These are phyloP conservation scores for Coelastrella sp. DNA, from an alignment of 139 green algal genomes.

Conservation along the genomic window DNA sequence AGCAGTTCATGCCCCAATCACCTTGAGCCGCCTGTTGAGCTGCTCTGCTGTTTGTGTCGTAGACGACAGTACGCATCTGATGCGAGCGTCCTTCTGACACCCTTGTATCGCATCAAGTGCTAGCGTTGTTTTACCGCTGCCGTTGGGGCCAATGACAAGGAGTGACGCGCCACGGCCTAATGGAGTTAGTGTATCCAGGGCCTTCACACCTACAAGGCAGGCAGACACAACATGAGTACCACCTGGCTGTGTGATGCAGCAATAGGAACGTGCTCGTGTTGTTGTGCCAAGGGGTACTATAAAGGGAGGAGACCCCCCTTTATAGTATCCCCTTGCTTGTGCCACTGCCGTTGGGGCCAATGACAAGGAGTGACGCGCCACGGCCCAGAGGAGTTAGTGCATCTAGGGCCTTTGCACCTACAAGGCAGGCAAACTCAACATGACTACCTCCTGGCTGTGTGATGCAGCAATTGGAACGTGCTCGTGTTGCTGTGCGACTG, in stretches of 20 bases:
- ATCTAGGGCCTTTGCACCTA: conserved; percentile 78
- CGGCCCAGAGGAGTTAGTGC: conserved; percentile 87
- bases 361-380: conserved; percentile 82
- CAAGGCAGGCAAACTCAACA: neutral
- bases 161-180: conserved; percentile 84
- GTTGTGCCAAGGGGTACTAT: too few species aligned
- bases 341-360: conserved; percentile 69
- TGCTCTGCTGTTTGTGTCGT: conserved; percentile 18
- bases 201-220: conserved; percentile 60
- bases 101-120: conserved; percentile 78
- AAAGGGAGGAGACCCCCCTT: too few species aligned
- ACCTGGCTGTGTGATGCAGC: too few species aligned
- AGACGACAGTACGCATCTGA: conserved; percentile 70
- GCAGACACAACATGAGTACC: neutral
- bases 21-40: conserved; percentile 13
- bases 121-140: conserved; percentile 74
- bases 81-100: conserved; percentile 48
- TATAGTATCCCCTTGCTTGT: too few species aligned
- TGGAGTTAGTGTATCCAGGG: conserved; percentile 87
- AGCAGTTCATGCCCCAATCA: too few species aligned
- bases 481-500: conserved; percentile 64
- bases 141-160: conserved; percentile 76
- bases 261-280: neutral
- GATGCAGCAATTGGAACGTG: neutral
- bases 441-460: neutral